Evolutionary conservation across 345 rosid species (phyloP).

Genomic region (Corymbia maculata): DNA sequence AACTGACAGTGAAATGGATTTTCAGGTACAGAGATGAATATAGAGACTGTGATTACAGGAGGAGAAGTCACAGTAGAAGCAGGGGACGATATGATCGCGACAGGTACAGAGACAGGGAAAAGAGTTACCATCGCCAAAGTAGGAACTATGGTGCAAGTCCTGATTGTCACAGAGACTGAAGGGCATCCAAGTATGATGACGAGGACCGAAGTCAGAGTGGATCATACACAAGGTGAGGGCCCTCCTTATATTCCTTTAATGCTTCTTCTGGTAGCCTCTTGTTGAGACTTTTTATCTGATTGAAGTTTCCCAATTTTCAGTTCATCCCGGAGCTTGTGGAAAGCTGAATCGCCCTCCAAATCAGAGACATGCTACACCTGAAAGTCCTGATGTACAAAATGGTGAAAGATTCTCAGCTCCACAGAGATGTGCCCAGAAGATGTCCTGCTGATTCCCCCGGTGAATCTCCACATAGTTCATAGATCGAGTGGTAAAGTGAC

Average conservation of each 20-base stretch:
- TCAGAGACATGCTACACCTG: background rate
- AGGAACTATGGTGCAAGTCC: too few species aligned
- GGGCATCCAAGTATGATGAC: constrained; percentile 29
- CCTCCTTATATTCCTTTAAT: background rate
- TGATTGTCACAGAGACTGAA: constrained; percentile 17
- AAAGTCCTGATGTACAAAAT: constrained; percentile 15
- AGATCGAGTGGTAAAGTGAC: background rate
- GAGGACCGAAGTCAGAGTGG: constrained; percentile 27
- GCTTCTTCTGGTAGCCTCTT: background rate
- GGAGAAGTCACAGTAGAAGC: too few species aligned
- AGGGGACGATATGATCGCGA: too few species aligned
- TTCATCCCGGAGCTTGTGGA: background rate
- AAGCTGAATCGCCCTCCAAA: background rate
- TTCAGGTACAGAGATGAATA: too few species aligned
- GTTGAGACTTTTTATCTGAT: background rate
- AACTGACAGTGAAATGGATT: too few species aligned
- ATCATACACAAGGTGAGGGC: constrained; percentile 2
- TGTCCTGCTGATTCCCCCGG: constrained; percentile 12
- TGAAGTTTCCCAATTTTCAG: background rate
- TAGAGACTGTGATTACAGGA: too few species aligned
- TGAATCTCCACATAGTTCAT: background rate
- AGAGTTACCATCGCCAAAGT: too few species aligned
- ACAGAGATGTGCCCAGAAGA: constrained; percentile 12
- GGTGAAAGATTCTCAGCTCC: constrained; percentile 12
- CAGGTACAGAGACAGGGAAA: too few species aligned